Base-by-base conservation (phyloP, 192 early-diverging fungal species). In the Hyaloraphidium curvatum region DNA sequence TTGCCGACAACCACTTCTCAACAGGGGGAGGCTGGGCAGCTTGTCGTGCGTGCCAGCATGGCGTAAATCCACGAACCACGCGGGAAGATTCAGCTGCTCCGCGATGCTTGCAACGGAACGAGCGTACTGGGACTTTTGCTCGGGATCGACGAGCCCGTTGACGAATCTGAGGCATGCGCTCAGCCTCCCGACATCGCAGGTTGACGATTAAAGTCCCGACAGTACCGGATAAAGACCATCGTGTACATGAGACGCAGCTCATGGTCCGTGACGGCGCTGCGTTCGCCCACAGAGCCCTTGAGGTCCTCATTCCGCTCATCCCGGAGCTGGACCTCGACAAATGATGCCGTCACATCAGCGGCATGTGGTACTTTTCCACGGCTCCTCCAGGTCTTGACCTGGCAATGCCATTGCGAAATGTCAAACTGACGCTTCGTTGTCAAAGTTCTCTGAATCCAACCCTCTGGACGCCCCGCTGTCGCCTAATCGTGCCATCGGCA, bases 11-110 rank as follows among this genome's bases (percentile, higher is more conserved):
- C 62, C 68, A n/a, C 52, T 40, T 19, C 63, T 52, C n/a, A 76
- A 57, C 3, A 69, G 25, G 13, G 61, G 21, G 22, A 77, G 55
- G 1, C 40, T 53, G 14, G 75, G 75, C 11, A 77, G 51, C 29
- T 59, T 39, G 31, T 72, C 75, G 48, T 77, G 75, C 2, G 75
- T 75, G 13, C 60, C 75, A 11, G 61, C 58, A 54, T 77, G 75
- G 5, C 75, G 54, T 19, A 77, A 63, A 31, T 77, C 75, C 4
- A 76, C 70, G 43, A 77, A 76, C 75, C 75, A 77, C 2, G 57
- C 40, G 2, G 75, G 75, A 2, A 77, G 62, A 14, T 70, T 73
- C 26, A 76, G 35, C 21, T 67, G 60, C 25, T 66, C 70, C 4
- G 75, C 75, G 11, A 77, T 58, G 19, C 28, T 41, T 17, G 59